Conservation (phyloP, 257 asterid genomes). For the Voacanga thouarsii region DNA sequence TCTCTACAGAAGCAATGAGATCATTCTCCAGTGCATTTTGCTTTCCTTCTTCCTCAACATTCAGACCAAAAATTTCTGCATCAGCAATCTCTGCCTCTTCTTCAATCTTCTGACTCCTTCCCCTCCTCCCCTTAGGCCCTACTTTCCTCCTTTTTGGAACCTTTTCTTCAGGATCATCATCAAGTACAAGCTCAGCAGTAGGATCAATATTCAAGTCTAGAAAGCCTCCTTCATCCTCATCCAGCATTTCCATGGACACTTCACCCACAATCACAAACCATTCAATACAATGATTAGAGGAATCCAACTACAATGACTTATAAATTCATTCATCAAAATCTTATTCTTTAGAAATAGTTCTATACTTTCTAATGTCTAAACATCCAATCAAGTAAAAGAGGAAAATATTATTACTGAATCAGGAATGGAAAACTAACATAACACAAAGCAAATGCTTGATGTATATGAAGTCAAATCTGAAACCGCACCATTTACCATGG, state of each 20-base stretch:
- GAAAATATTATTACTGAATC: not conserved
- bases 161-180: slow-evolving; percentile 1
- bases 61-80: not conserved
- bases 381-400: not conserved
- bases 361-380: not conserved
- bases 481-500: not conserved
- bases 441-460: not conserved
- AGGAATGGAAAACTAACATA: not conserved
- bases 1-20: not conserved
- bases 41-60: not conserved
- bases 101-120: not conserved
- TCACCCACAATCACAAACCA: slow-evolving; percentile 11
- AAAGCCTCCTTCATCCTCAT: slow-evolving; percentile 2
- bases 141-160: slow-evolving; percentile 16
- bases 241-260: not conserved
- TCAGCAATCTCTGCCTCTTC: slow-evolving; percentile 1
- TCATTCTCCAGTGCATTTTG: slow-evolving; percentile 1
- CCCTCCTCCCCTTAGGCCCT: not conserved
- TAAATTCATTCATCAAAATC: not conserved
- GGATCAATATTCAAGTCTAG: slow-evolving; percentile 8
- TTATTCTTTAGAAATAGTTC: not conserved
- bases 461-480: not conserved
- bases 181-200: not conserved
- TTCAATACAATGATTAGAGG: not conserved
- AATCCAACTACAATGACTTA: not conserved